A percentile compares a stretch with the other conserved stretches of the same genome.
Evolutionary conservation across 2,329 filamentous ascomycete species (phyloP).

Genomic region (Graphiopsis chlorocephala): DNA sequence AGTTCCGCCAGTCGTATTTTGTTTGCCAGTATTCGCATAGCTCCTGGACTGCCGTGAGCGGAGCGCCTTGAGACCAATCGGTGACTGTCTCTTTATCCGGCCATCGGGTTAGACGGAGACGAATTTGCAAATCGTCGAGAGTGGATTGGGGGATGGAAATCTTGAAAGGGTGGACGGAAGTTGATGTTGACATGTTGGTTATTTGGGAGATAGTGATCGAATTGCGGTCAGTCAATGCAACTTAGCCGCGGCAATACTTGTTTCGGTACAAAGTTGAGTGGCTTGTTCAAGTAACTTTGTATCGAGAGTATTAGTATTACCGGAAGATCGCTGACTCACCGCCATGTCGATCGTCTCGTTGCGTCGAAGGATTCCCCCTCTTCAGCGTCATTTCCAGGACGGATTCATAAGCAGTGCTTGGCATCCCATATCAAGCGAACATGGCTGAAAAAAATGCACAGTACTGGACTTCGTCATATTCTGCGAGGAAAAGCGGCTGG

Average conservation of each 20-base stretch:
- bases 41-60: slow-evolving; percentile 9
- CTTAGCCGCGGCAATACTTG: too few species aligned
- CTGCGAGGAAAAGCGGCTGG: background rate
- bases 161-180: background rate
- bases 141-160: slow-evolving; percentile 17
- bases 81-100: slow-evolving; percentile 20
- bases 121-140: slow-evolving; percentile 25
- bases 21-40: slow-evolving; percentile 18
- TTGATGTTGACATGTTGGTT: background rate
- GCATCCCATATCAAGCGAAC: background rate
- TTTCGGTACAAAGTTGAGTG: background rate
- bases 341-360: background rate
- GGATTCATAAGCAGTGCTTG: background rate
- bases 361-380: background rate
- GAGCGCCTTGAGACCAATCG: slow-evolving; percentile 12
- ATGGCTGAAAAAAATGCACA: background rate
- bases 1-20: slow-evolving; percentile 20
- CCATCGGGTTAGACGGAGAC: slow-evolving; percentile 25
- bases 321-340: background rate
- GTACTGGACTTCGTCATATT: background rate
- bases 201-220: background rate
- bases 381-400: background rate
- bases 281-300: background rate
- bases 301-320: background rate
- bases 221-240: background rate